Evolutionary conservation across 768 basidiomycete species (phyloP), one percentile per base, ranked within the genome.

Genomic region (Rhodotorula kratochvilovae): DNA sequence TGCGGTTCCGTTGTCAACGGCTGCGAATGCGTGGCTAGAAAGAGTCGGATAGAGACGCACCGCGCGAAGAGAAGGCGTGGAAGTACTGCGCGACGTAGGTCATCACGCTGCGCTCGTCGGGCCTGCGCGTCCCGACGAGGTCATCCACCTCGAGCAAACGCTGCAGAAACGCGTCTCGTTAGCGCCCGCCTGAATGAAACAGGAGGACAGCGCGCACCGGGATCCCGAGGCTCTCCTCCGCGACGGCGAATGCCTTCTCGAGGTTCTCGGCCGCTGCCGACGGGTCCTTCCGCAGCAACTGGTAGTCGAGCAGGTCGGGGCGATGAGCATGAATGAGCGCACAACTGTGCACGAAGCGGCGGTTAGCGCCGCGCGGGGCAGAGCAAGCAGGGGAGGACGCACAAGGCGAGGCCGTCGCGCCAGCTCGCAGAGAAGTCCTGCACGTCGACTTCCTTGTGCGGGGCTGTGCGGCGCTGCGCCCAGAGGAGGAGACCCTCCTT

Each of bases 11-110:
- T 55, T 29, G 31, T 5, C 29, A 15, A n/a, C n/a, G n/a, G n/a
- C n/a, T n/a, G n/a, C n/a, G n/a, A n/a, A n/a, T n/a, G n/a, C n/a
- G n/a, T n/a, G n/a, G n/a, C n/a, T n/a, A n/a, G n/a, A n/a, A n/a
- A n/a, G n/a, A n/a, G n/a, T n/a, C n/a, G n/a, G 39, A 39, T 7
- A 13, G 42, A 17, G 61, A 61, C 86, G 61, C 74, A 94, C 94
- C 92, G 89, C 96, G 94, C 1, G 91, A 88, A 0, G 93, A 95
- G 80, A 99, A 99, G 0, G 95, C 94, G 79, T 98, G 96, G 84
- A 99, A 99, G 81, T 85, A 98, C 76, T 91, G 91, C 45, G 96
- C 96, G 57, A 99, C 89, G 76, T 97, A 98, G 10, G 93, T 97
- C 92, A 97, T 97, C 19, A 97, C 91, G 80, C 90, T 92, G 48